These are phyloP conservation scores for Sclerotinia nivalis DNA, from an alignment of 2,329 filamentous ascomycete genomes.

Conservation along the genomic window DNA sequence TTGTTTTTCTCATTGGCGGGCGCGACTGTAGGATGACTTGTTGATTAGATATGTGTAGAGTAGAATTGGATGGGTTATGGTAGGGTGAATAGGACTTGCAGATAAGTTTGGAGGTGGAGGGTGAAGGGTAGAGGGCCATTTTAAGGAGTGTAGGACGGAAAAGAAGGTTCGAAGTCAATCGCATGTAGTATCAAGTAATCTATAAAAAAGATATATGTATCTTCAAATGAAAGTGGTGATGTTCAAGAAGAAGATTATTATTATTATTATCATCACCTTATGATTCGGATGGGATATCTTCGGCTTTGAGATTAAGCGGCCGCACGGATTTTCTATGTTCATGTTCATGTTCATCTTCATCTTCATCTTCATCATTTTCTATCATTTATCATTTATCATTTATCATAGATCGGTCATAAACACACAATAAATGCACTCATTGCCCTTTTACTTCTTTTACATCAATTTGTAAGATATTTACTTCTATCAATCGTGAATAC, in stretches of 20 bases:
- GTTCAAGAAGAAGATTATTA: not conserved
- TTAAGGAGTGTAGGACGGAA: constrained; percentile 29
- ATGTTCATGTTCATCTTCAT: no score
- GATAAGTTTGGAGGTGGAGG: constrained; percentile 38
- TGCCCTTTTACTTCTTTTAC: not conserved
- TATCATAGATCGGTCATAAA: not conserved
- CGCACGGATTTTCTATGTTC: not conserved
- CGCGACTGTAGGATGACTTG: constrained; percentile 50
- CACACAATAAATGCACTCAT: no score
- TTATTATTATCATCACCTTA: not conserved
- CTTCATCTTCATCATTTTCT: no score
- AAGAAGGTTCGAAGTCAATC: constrained; percentile 28
- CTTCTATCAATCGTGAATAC: not conserved
- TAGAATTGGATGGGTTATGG: constrained; percentile 6
- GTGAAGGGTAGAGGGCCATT: constrained; percentile 39
- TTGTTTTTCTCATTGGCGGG: constrained; percentile 59
- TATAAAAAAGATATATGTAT: not conserved
- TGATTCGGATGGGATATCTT: not conserved
- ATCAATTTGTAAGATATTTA: not conserved
- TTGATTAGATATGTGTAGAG: constrained; percentile 10
- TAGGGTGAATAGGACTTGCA: constrained; percentile 30
- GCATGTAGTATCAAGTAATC: constrained; percentile 25
- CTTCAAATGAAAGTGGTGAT: not conserved
- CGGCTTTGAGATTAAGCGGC: not conserved
- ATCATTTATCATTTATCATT: no score